Base-by-base conservation (phyloP, 176 grass and related monocot species). In the Rhynchospora breviuscula region DNA sequence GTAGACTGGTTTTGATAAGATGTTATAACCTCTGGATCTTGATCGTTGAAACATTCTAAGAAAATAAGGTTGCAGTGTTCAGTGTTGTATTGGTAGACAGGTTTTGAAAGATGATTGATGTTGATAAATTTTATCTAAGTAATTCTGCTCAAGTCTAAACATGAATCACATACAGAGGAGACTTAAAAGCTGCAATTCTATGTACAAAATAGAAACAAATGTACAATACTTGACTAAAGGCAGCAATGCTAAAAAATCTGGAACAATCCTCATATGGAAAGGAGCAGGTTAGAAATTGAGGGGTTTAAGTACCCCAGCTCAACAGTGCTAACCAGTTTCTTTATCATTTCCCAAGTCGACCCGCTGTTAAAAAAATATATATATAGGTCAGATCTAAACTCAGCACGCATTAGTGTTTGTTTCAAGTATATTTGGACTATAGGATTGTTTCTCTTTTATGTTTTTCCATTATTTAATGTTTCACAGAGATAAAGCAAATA, bases 401-500 rank as follows among this genome's bases (percentile, higher is more conserved):
- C 31, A 63, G 48, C 51, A 53, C 53, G 17, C 44, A 19, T 54
- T 21, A 54, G 40, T 49, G 31, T 78, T 33, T 59, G 12, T 46
- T 81, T 81, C 58, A 81, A 45, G 44, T 13, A 62, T 12, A 44
- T 44, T 40, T 80, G n/a, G 17, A 80, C 57, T 59, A 63, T 56
- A 19, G n/a, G 10, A 12, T 43, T 44, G 26, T 11, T 62, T 60
- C 3, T 45, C 61, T 4, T n/a, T 61, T 80, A 52, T 14, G 11
- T 74, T 72, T 72, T 17, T 1, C 10, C 18, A 19, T 5, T 48
- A n/a, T 43, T 71, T 5, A 15, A 79, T 60, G 21, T 47, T 47
- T 25, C 46, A 15, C 56, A 81, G 40, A 22, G 6, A 63, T 4
- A 73, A 73, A 67, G 67, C 13, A 86, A 26, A 85, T 97, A 97